phyloP scores from a whole-genome alignment of 2,329 filamentous ascomycete genomes.

The Aspergillus neoniger region DNA sequence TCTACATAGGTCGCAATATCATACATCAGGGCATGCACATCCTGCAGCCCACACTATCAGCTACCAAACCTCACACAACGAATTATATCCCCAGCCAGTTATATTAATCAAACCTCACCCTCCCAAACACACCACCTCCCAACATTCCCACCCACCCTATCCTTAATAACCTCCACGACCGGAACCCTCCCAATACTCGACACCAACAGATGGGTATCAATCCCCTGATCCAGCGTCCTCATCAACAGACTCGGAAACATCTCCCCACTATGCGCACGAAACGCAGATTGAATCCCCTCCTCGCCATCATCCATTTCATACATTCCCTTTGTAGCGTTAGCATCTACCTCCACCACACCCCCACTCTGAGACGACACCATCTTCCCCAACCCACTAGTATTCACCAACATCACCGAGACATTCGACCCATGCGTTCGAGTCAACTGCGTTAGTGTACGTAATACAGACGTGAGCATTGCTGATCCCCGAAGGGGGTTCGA shows the following conservation, averaged over 20 bases:
- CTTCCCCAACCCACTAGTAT: constrained; percentile 35
- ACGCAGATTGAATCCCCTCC: constrained; percentile 32
- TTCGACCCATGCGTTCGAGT: constrained; percentile 30
- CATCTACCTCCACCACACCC: not conserved
- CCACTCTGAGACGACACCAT: not conserved
- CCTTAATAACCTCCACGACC: constrained; percentile 44
- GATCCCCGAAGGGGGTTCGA: constrained; percentile 40
- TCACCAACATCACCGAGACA: constrained; percentile 41
- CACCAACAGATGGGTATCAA: constrained; percentile 43
- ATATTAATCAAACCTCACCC: not conserved
- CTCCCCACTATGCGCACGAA: constrained; percentile 20
- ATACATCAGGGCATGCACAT: not conserved
- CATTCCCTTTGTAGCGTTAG: not conserved
- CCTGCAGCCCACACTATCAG: no score
- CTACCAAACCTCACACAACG: not conserved
- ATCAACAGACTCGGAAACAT: constrained; percentile 36
- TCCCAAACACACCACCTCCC: constrained; percentile 42
- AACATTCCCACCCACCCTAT: constrained; percentile 36
- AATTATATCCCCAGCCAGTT: not conserved
- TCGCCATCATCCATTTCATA: constrained; percentile 17
- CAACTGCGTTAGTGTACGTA: constrained; percentile 38
- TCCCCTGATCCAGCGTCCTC: constrained; percentile 41
- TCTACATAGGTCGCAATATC: not conserved
- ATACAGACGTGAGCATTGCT: constrained; percentile 33
- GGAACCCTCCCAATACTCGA: constrained; percentile 28